Evolutionary conservation across 2,329 filamentous ascomycete species (phyloP), one percentile per base, ranked within the genome.

Genomic region (Teratosphaeria viscida): DNA sequence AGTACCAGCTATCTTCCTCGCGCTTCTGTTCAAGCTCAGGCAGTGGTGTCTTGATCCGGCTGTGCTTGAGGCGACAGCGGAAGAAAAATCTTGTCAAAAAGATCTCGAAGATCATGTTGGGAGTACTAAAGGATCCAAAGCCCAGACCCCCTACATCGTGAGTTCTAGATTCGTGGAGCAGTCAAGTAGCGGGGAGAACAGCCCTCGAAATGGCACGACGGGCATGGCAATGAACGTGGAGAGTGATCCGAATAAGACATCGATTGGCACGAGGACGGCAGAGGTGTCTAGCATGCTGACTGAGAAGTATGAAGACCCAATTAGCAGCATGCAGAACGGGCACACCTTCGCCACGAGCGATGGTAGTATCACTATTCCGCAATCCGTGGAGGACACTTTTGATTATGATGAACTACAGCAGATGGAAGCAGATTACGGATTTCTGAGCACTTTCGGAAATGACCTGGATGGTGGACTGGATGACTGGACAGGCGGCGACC

Each of bases 1-100:
- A 1, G 63, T 70, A 3, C 68, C 68, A 16, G 62, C 63, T 5
- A 64, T 71, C 26, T 70, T 70, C 49, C 61, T 71, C 1, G 68
- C 66, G 27, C 59, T 71, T 19, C 60, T 70, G 0, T 69, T 68
- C 59, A 70, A 70, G 60, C 61, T 71, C 29, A 60, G 67, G n/a
- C 64, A 67, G 34, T 71, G 69, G 69, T 70, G 67, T 54, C 52
- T 66, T 16, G 62, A 67, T 57, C 68, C 68, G 3, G 59, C 64
- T 34, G 52, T 67, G 39, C 60, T 66, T 23, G 61, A 63, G 56
- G 32, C 55, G 2, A 19, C 49, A 2, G 19, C 55, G n/a, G 47
- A 49, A 39, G 47, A 39, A 10, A 16, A 16, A 11, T 3, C 5
- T 47, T 10, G 35, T 11, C 35, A 39, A 16, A 10, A 3, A 39